Evolutionary conservation across 805 yeast species (phyloP).

Genomic region (Wickerhamomyces bisporus): DNA sequence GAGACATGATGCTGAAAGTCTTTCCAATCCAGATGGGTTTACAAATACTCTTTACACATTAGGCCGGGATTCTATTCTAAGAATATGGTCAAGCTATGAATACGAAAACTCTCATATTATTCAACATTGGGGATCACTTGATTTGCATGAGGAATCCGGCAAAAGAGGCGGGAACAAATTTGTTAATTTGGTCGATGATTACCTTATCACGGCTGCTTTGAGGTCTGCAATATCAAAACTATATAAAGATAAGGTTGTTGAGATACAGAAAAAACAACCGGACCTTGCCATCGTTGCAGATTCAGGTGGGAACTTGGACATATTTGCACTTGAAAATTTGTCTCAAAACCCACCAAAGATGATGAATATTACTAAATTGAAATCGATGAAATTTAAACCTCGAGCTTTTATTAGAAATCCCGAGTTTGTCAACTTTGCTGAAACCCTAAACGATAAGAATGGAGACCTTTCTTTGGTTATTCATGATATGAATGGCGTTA

Average conservation of each 20-base stretch:
- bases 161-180: slow-evolving; percentile 21
- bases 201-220: slow-evolving; percentile 27
- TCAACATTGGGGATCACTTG: slow-evolving; percentile 49
- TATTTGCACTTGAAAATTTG: slow-evolving; percentile 47
- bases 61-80: slow-evolving; percentile 50
- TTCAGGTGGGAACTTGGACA: slow-evolving; percentile 33
- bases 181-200: slow-evolving; percentile 37
- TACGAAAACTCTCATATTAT: slow-evolving; percentile 51
- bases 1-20: slow-evolving; percentile 23
- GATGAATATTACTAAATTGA: slow-evolving; percentile 36
- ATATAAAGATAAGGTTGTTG: slow-evolving; percentile 20
- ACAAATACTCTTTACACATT: slow-evolving; percentile 59
- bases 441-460: slow-evolving; percentile 19
- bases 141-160: slow-evolving; percentile 19
- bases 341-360: slow-evolving; percentile 51
- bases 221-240: slow-evolving; percentile 6
- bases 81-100: slow-evolving; percentile 68
- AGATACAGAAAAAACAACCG: slow-evolving; percentile 27
- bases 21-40: slow-evolving; percentile 27
- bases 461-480: slow-evolving; percentile 35
- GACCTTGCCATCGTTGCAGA: slow-evolving; percentile 41
- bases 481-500: slow-evolving; percentile 40
- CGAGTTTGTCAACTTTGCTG: slow-evolving; percentile 30
- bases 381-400: slow-evolving; percentile 18
- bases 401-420: slow-evolving; percentile 29